Evolutionary conservation across 441 rosid genomes (phyloP).

Genomic region (Heliophila coronopifolia): DNA sequence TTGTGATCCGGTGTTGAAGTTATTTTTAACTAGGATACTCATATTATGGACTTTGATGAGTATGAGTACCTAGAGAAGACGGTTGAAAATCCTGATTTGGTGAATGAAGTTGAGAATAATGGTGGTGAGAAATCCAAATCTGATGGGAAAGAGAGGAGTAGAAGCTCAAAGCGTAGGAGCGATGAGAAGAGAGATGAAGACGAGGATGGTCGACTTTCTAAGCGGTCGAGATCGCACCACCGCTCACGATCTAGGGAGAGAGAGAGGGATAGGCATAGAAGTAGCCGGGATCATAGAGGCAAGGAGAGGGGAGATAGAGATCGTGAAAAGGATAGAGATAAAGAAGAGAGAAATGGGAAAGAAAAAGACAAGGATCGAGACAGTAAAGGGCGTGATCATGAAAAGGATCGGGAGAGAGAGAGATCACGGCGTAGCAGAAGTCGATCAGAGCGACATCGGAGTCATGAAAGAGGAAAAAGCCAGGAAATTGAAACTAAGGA

Average conservation of each 20-base stretch:
- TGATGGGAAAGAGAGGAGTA: constrained; percentile 41
- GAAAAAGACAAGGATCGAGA: constrained; percentile 39
- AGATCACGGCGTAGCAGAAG: constrained; percentile 52
- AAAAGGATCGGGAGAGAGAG: constrained; percentile 37
- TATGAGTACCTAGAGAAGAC: constrained; percentile 88
- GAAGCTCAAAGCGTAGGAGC: constrained; percentile 52
- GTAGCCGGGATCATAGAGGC: constrained; percentile 47
- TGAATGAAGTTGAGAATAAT: constrained; percentile 54
- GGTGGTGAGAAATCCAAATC: constrained; percentile 41
- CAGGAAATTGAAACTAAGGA: constrained; percentile 47
- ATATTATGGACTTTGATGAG: constrained; percentile 90
- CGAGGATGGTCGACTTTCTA: constrained; percentile 40
- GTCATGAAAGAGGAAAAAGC: constrained; percentile 46
- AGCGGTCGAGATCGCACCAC: constrained; percentile 45
- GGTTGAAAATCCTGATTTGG: constrained; percentile 63
- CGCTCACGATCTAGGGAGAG: constrained; percentile 56
- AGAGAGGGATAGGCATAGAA: constrained; percentile 45
- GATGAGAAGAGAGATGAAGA: constrained; percentile 42
- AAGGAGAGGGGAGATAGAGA: constrained; percentile 39
- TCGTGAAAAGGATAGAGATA: constrained; percentile 35
- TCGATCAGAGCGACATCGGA: constrained; percentile 51
- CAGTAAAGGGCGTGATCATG: constrained; percentile 42
- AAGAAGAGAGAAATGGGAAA: constrained; percentile 47
- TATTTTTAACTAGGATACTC: constrained; percentile 11
- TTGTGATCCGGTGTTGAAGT: constrained; percentile 6